A percentile compares a stretch with the other conserved stretches of the same genome.
Conservation (phyloP, 306 rosid genomes). For the Prunus davidiana region DNA sequence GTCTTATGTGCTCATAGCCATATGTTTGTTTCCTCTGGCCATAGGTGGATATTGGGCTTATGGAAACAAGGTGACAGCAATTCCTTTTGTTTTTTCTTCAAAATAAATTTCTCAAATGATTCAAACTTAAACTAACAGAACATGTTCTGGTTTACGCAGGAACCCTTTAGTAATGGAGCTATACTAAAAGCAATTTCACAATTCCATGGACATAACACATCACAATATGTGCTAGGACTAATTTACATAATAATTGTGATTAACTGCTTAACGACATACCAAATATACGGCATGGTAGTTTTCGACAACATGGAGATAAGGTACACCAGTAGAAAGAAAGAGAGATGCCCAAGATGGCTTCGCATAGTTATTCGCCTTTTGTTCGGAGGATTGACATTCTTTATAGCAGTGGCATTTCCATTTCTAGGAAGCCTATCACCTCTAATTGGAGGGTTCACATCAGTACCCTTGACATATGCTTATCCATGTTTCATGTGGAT, state of each 20-base stretch:
- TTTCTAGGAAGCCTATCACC: slow-evolving; percentile 47
- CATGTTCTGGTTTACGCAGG: slow-evolving; percentile 25
- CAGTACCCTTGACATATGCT: slow-evolving; percentile 58
- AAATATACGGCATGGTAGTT: slow-evolving; percentile 55
- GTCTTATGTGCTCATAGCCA: slow-evolving; percentile 43
- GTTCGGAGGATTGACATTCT: slow-evolving; percentile 52
- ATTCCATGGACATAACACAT: slow-evolving; percentile 32
- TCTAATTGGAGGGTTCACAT: slow-evolving; percentile 48
- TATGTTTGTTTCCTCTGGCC: slow-evolving; percentile 48
- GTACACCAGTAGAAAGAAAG: slow-evolving; percentile 42
- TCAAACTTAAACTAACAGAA: background rate
- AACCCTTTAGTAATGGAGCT: slow-evolving; percentile 7
- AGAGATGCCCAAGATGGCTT: slow-evolving; percentile 34
- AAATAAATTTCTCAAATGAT: background rate
- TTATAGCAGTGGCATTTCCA: slow-evolving; percentile 52
- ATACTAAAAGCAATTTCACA: slow-evolving; percentile 21
- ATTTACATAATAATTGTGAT: slow-evolving; percentile 36
- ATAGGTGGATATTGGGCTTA: slow-evolving; percentile 69
- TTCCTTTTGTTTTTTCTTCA: background rate
- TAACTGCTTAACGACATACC: slow-evolving; percentile 47
- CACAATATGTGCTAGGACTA: slow-evolving; percentile 39
- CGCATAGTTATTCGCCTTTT: slow-evolving; percentile 33
- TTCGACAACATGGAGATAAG: slow-evolving; percentile 58
- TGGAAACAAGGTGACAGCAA: slow-evolving; percentile 45
- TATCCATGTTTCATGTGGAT: slow-evolving; percentile 85